Conservation (phyloP, 176 grass and related monocot species). For the Zea luxurians region DNA sequence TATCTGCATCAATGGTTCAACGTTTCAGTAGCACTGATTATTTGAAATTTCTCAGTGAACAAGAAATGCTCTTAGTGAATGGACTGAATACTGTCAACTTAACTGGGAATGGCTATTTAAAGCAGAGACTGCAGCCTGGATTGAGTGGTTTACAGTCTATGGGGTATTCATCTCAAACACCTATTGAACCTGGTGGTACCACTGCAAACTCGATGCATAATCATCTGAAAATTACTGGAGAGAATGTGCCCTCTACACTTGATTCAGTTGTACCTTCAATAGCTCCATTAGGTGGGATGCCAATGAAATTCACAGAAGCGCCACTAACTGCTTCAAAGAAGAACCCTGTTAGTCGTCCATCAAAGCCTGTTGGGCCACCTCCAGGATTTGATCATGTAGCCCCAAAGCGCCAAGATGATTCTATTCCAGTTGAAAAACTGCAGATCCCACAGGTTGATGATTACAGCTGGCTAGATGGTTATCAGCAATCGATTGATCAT, state of each 20-base stretch:
- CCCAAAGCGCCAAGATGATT: constrained; percentile 59
- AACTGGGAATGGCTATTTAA: constrained; percentile 55
- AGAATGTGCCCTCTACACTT: constrained; percentile 44
- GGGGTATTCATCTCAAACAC: constrained; percentile 37
- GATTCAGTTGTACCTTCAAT: constrained; percentile 54
- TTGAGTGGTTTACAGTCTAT: constrained; percentile 45
- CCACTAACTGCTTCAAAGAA: constrained; percentile 49
- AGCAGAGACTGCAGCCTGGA: constrained; percentile 50
- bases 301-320: constrained; percentile 48
- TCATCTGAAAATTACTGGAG: constrained; percentile 48
- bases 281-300: constrained; percentile 34
- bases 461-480: constrained; percentile 74
- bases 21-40: constrained; percentile 37
- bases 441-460: constrained; percentile 57
- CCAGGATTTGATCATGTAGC: constrained; percentile 69
- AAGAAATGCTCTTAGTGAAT: constrained; percentile 50
- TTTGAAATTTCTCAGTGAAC: constrained; percentile 49
- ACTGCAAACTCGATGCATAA: constrained; percentile 28
- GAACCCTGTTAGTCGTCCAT: constrained; percentile 77
- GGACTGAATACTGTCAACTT: constrained; percentile 62
- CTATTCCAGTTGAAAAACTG: constrained; percentile 35
- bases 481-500: constrained; percentile 41
- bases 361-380: constrained; percentile 75
- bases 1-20: constrained; percentile 31
- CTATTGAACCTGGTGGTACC: constrained; percentile 37